Conservation (phyloP, 768 basidiomycete genomes). For the Psilocybe azurescens region DNA sequence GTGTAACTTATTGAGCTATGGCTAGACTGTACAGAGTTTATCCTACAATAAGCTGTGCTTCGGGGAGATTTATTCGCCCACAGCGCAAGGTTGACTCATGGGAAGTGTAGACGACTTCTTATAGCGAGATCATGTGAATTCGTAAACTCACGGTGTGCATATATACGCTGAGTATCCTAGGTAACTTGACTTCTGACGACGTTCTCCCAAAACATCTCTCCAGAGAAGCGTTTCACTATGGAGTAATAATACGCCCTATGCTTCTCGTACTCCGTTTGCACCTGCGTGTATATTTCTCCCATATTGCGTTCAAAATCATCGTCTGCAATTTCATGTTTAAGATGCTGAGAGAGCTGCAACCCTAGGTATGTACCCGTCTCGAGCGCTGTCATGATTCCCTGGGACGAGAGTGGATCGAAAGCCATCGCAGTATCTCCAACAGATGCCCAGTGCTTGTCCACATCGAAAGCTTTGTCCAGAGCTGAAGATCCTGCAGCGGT, state of each 20-base stretch:
- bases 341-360: conserved; percentile 15
- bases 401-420: conserved; percentile 45
- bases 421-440: conserved; percentile 44
- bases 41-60: too few species aligned
- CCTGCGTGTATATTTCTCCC: conserved; percentile 12
- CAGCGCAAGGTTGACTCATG: too few species aligned
- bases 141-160: too few species aligned
- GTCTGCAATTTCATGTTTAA: conserved; percentile 5
- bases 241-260: conserved; percentile 22
- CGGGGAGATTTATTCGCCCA: too few species aligned
- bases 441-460: conserved; percentile 31
- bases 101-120: too few species aligned
- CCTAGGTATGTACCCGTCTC: conserved; percentile 34
- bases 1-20: too few species aligned
- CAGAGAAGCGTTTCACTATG: conserved; percentile 17
- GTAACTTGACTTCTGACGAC: neutral
- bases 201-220: conserved; percentile 14
- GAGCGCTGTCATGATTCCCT: conserved; percentile 43
- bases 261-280: conserved; percentile 21
- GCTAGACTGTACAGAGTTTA: too few species aligned
- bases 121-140: too few species aligned
- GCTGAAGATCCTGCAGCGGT: conserved; percentile 35
- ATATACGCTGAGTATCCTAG: too few species aligned
- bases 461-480: conserved; percentile 27
- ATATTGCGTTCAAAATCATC: conserved; percentile 11